Percentiles rank a stretch among this genome's conserved stretches.
phyloP scores from a whole-genome alignment of 352 stramenopile genomes.

The Pythium coloratum region DNA sequence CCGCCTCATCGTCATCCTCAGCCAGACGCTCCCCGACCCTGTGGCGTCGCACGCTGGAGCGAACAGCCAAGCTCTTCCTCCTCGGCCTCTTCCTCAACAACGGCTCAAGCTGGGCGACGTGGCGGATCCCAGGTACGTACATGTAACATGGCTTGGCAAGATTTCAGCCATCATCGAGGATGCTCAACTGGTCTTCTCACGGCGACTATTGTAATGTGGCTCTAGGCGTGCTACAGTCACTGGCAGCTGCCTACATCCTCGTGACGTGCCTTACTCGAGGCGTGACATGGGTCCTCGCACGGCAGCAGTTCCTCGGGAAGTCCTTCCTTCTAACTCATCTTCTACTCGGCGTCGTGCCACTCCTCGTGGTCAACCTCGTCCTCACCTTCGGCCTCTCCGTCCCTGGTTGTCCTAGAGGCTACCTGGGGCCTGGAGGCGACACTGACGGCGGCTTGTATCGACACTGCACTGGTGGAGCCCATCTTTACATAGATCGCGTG shows the following conservation, averaged over 20 bases:
- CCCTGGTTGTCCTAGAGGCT: slow-evolving; percentile 69
- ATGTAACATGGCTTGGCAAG: too few species aligned
- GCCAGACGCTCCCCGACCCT: slow-evolving; percentile 4
- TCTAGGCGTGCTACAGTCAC: slow-evolving; percentile 70
- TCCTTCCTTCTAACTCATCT: slow-evolving; percentile 28
- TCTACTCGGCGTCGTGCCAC: slow-evolving; percentile 31
- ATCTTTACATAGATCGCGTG: slow-evolving; percentile 64
- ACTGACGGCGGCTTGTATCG: slow-evolving; percentile 39
- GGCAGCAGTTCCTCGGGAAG: background rate
- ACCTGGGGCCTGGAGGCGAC: slow-evolving; percentile 65
- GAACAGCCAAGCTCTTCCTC: slow-evolving; percentile 50
- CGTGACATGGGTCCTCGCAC: slow-evolving; percentile 2
- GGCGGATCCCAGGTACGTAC: slow-evolving; percentile 61
- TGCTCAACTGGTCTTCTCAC: too few species aligned
- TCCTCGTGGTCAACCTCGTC: slow-evolving; percentile 51
- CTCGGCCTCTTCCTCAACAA: slow-evolving; percentile 80
- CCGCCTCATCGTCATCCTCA: too few species aligned
- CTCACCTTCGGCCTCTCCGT: slow-evolving; percentile 55
- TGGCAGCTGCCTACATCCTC: slow-evolving; percentile 45
- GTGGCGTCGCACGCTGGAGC: slow-evolving; percentile 20
- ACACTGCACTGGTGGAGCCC: slow-evolving; percentile 79
- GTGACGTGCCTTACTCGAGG: slow-evolving; percentile 5
- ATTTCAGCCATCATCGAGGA: too few species aligned
- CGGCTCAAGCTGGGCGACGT: slow-evolving; percentile 46
- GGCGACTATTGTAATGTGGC: background rate